Base-by-base conservation (phyloP, 805 yeast species). In the Candida ovalis region DNA sequence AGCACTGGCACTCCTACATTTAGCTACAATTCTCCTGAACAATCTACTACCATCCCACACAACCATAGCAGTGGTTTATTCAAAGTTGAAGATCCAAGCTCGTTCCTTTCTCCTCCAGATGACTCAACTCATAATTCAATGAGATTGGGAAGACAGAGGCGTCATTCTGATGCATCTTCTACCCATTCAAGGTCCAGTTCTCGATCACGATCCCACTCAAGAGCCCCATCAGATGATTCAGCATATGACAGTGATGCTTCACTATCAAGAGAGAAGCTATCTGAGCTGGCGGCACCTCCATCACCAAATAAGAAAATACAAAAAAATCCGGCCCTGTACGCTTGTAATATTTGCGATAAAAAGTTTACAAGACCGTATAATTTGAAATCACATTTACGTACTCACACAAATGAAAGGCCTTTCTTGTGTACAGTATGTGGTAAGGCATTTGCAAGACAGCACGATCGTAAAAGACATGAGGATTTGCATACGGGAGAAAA, bases 351-450 rank as follows among this genome's bases (percentile, higher is more conserved):
- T 39, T 92, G 99, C 67, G 90, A 82, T 37, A 90, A 89, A 67
- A 72, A 84, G 43, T 92, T 92, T 64, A 92, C 98, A 1, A 71
- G 98, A 47, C 96, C 97, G 0, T 94, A 94, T 66, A 94, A 94
- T 62, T 72, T 92, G 55, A 88, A 92, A 57, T 88, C 96, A 0
- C 99, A 92, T 68, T 71, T 87, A 61, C 73, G 97, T 49, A 92
- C 98, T 0, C 99, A 88, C 63, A 86, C 95, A 0, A 86, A 86
- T 61, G 95, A 87, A 60, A 69, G 90, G 45, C 95, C 94, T 5
- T 87, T 80, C 59, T 73, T 80, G 7, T 87, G 96, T 66, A 71
- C 76, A 13, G 74, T 78, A 3, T 87, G 95, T 68, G 89, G 88
- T 4, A 86, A 86, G 63, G 87, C 91, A 0, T 87, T 87, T 72